Base-by-base conservation (phyloP, 495 filamentous ascomycete species). In the Margaritispora aquatica region DNA sequence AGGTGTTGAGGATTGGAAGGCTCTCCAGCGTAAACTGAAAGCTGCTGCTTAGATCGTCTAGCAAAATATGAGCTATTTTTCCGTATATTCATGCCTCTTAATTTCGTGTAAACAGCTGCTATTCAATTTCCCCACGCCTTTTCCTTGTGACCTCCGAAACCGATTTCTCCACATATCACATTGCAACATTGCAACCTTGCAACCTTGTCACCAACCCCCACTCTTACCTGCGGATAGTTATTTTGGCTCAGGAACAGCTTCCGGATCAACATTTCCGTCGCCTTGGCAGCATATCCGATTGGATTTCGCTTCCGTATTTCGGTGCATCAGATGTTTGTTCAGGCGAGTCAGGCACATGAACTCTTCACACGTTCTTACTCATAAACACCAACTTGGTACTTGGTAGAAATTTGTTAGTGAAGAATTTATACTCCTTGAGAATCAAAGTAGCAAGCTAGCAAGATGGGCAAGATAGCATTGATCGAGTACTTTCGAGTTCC, bases 401-500 rank as follows among this genome's bases (percentile, higher is more conserved):
- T n/a, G n/a, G n/a, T n/a, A n/a, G n/a, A n/a, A n/a, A n/a, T n/a
- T n/a, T n/a, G n/a, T n/a, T n/a, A n/a, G n/a, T n/a, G n/a, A n/a
- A n/a, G n/a, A n/a, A n/a, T n/a, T n/a, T n/a, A n/a, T n/a, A n/a
- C n/a, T n/a, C n/a, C n/a, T n/a, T n/a, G n/a, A n/a, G n/a, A n/a
- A n/a, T n/a, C n/a, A n/a, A n/a, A n/a, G n/a, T n/a, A n/a, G 5
- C 47, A 50, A 22, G 20, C 23, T n/a, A 8, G 9, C 57, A 62
- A 54, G 21, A 90, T 89, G 87, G 77, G 75, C 7, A 87, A 82
- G 69, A 89, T 90, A 63, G 76, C 77, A 55, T 77, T 69, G 46
- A 85, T 90, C 49, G 87, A 89, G 66, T 88, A 89, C 68, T 90
- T 90, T 68, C 81, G 87, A 21, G 81, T 90, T 34, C 78, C 84